Conservation (phyloP, 164 flowering plant genomes). For the Tetracentron sinense region DNA sequence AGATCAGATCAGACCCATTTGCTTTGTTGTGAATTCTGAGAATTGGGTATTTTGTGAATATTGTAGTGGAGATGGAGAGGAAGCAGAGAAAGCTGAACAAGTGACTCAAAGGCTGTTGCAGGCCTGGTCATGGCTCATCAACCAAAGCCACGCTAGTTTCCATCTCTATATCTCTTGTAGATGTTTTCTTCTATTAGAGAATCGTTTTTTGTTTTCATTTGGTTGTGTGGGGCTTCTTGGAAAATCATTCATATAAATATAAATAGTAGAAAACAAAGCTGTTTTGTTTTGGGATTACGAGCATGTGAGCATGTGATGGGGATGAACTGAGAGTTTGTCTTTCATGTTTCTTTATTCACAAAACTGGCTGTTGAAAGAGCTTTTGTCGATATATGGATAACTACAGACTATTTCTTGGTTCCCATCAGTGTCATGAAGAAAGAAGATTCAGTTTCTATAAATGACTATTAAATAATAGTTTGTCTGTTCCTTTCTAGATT, state of each 20-base stretch:
- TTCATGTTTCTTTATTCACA: no score
- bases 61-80: constrained; percentile 8
- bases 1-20: neutral
- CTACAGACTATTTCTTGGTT: no score
- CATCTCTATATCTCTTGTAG: neutral
- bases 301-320: neutral
- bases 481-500: no score
- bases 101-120: neutral
- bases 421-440: no score
- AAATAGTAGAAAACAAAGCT: constrained; percentile 1
- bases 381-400: no score
- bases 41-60: constrained; percentile 4
- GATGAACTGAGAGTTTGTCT: no score
- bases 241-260: no score
- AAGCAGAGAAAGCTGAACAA: neutral
- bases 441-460: no score
- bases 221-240: neutral
- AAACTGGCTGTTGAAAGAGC: no score
- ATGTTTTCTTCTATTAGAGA: neutral
- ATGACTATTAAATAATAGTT: no score
- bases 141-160: constrained; percentile 23
- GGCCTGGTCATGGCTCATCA: constrained; percentile 22
- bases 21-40: neutral
- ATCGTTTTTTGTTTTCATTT: neutral
- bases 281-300: constrained; percentile 8